These are phyloP conservation scores for Trapa bicornis DNA, from an alignment of 345 rosid genomes.

Conservation along the genomic window DNA sequence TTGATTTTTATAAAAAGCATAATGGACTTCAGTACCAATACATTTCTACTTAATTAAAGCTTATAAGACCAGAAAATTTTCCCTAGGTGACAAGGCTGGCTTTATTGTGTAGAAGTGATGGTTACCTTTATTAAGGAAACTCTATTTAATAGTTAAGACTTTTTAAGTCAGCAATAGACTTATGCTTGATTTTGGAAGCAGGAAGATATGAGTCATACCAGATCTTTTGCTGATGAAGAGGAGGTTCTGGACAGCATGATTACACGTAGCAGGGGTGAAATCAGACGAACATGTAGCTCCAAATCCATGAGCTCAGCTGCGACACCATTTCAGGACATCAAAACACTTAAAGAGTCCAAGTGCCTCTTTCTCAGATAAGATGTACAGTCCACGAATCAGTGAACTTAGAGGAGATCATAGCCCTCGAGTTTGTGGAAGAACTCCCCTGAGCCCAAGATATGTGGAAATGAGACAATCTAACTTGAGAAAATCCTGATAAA, in stretches of 20 bases:
- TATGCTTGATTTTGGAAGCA: constrained; percentile 9
- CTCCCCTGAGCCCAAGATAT: constrained; percentile 44
- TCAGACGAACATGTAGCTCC: constrained; percentile 49
- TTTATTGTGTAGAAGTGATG: neutral
- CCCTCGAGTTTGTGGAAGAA: constrained; percentile 47
- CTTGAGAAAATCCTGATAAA: constrained; percentile 52
- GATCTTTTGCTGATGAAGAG: constrained; percentile 56
- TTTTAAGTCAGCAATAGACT: neutral
- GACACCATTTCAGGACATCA: constrained; percentile 41
- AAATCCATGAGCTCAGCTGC: constrained; percentile 31
- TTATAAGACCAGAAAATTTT: neutral
- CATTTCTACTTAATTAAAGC: no score
- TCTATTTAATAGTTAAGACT: no score
- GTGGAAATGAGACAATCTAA: constrained; percentile 45
- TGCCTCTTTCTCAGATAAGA: constrained; percentile 41
- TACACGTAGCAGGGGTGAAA: constrained; percentile 81
- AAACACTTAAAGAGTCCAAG: constrained; percentile 41
- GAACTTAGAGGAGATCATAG: constrained; percentile 40
- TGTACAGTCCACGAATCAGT: constrained; percentile 40
- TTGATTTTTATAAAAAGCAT: neutral
- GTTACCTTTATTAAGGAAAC: no score
- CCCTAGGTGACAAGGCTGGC: neutral
- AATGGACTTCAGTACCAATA: neutral
- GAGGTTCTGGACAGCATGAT: constrained; percentile 73
- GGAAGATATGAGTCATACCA: constrained; percentile 53